Evolutionary conservation across 2,329 filamentous ascomycete species (phyloP).

Genomic region (Xylaria digitata): DNA sequence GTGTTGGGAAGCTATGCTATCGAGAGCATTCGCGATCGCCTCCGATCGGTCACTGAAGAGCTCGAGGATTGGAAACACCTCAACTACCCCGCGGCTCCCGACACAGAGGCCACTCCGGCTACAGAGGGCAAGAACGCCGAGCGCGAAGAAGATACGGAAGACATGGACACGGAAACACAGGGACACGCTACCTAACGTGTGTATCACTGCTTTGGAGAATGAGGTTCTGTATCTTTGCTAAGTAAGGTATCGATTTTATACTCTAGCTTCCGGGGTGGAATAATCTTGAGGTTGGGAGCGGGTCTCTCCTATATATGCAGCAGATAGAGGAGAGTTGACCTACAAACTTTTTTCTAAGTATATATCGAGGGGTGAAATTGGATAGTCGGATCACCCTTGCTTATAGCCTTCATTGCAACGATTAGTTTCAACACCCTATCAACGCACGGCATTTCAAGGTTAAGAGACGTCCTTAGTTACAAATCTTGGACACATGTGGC

Average conservation of each 20-base stretch:
- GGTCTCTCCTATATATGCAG: not conserved
- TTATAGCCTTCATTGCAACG: not conserved
- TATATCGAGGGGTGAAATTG: not conserved
- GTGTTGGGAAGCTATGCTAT: slow-evolving; percentile 94
- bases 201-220: not conserved
- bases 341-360: not conserved
- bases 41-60: slow-evolving; percentile 93
- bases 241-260: not conserved
- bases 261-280: not conserved
- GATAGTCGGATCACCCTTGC: not conserved
- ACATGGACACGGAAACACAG: slow-evolving; percentile 36
- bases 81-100: slow-evolving; percentile 67
- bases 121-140: slow-evolving; percentile 49
- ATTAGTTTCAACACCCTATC: not conserved
- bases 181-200: slow-evolving; percentile 28
- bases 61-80: slow-evolving; percentile 93
- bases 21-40: slow-evolving; percentile 90
- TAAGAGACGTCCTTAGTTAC: not conserved
- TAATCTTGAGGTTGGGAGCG: not conserved
- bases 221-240: no score
- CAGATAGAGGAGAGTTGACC: not conserved
- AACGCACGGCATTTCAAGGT: not conserved
- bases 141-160: slow-evolving; percentile 47
- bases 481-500: not conserved
- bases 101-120: slow-evolving; percentile 40